A percentile compares a stretch with the other conserved stretches of the same genome.
phyloP scores from a whole-genome alignment of 352 stramenopile genomes.

The Thraustotheca clavata region DNA sequence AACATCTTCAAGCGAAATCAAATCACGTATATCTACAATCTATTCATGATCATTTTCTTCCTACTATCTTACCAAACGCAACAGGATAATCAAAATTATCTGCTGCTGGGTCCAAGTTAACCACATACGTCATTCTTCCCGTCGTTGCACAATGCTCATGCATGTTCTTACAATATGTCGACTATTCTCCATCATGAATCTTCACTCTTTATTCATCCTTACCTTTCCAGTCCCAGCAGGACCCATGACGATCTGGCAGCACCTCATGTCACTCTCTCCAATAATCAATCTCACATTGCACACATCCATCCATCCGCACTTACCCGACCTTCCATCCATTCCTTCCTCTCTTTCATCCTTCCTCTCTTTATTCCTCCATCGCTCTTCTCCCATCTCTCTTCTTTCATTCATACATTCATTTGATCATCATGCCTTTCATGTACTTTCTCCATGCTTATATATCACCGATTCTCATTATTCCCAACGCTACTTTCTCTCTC shows the following conservation, averaged over 20 bases:
- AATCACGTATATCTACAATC: slow-evolving; percentile 84
- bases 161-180: slow-evolving; percentile 91
- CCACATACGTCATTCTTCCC: slow-evolving; percentile 86
- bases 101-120: slow-evolving; percentile 96
- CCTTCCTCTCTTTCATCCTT: too few relatives aligned
- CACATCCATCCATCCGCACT: too few relatives aligned
- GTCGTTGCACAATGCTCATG: slow-evolving; percentile 85
- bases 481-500: too few relatives aligned
- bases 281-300: too few relatives aligned
- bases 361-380: too few relatives aligned
- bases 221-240: slow-evolving; percentile 89
- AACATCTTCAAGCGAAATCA: slow-evolving; percentile 95
- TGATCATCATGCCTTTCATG: too few relatives aligned
- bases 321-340: too few relatives aligned
- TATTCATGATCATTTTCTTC: neutral
- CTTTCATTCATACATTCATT: too few relatives aligned
- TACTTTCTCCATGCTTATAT: too few relatives aligned
- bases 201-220: neutral
- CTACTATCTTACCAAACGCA: slow-evolving; percentile 61
- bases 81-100: slow-evolving; percentile 86
- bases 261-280: too few relatives aligned
- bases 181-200: slow-evolving; percentile 33
- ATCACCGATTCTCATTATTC: too few relatives aligned
- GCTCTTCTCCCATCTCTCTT: too few relatives aligned
- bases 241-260: slow-evolving; percentile 88